phyloP scores from a whole-genome alignment of 208 protist species.

The Crithidia acanthocephali region DNA sequence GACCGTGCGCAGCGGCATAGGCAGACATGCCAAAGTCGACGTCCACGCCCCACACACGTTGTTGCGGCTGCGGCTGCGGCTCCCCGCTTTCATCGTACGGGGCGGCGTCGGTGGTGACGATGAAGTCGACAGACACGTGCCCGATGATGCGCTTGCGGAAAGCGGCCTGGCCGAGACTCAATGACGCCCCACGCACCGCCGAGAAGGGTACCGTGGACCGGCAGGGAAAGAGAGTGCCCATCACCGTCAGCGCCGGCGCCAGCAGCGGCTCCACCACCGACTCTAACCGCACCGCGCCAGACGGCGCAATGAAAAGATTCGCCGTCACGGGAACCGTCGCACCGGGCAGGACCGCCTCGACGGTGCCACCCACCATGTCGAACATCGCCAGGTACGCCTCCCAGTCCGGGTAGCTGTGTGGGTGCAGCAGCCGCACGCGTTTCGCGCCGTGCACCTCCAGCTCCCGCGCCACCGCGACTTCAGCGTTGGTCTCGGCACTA shows the following conservation, averaged over 20 bases:
- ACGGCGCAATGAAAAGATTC: slow-evolving; percentile 88
- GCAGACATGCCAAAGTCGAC: slow-evolving; percentile 88
- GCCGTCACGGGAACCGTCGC: slow-evolving; percentile 61
- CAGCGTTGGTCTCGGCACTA: slow-evolving; percentile 3
- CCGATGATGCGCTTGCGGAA: slow-evolving; percentile 87
- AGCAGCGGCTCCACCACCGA: slow-evolving; percentile 91
- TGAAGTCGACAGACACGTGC: slow-evolving; percentile 91
- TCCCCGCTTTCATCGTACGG: background rate
- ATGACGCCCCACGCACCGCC: slow-evolving; percentile 66
- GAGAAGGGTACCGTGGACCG: slow-evolving; percentile 56
- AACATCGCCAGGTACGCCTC: slow-evolving; percentile 76
- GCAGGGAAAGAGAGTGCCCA: slow-evolving; percentile 76
- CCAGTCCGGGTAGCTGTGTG: slow-evolving; percentile 84
- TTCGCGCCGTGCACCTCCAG: slow-evolving; percentile 71
- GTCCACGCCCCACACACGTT: slow-evolving; percentile 88
- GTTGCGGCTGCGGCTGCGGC: background rate
- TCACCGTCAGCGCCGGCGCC: slow-evolving; percentile 83
- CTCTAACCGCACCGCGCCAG: slow-evolving; percentile 71
- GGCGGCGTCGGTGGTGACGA: slow-evolving; percentile 38
- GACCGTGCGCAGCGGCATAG: slow-evolving; percentile 76
- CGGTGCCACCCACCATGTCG: slow-evolving; percentile 76
- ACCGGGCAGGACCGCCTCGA: slow-evolving; percentile 86
- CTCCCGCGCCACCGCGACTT: slow-evolving; percentile 56
- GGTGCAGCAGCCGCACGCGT: slow-evolving; percentile 79
- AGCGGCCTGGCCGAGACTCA: slow-evolving; percentile 72